A percentile compares a stretch with the other conserved stretches of the same genome.
phyloP scores from a whole-genome alignment of 306 rosid genomes.

The Quillaja saponaria region DNA sequence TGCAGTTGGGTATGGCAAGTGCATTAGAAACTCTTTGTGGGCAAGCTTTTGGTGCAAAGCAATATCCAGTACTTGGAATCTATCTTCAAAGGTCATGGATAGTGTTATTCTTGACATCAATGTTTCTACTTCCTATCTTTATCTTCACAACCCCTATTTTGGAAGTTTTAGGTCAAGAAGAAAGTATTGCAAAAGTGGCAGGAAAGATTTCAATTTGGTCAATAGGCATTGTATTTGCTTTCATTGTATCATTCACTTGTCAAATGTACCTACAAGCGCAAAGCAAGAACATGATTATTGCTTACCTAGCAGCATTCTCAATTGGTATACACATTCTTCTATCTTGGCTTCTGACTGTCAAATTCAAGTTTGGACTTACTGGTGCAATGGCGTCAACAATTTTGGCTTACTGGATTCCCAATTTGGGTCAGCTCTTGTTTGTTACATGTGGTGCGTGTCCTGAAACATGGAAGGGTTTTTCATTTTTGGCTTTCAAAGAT shows the following conservation, averaged over 20 bases:
- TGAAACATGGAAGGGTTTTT: conserved; percentile 53
- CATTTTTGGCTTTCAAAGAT: conserved; percentile 47
- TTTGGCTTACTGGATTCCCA: conserved; percentile 48
- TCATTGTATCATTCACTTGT: conserved; percentile 41
- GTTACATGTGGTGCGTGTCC: conserved; percentile 55
- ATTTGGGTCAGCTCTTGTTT: conserved; percentile 48
- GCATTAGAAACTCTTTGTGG: conserved; percentile 62
- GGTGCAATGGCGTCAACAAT: conserved; percentile 51
- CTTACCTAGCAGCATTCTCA: conserved; percentile 42
- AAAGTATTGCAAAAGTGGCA: conserved; percentile 39
- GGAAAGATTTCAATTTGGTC: conserved; percentile 47
- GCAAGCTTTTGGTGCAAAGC: conserved; percentile 59
- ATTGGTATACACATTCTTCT: conserved; percentile 34
- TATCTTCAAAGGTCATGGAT: conserved; percentile 66
- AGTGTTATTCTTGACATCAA: conserved; percentile 22
- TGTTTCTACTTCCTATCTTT: conserved; percentile 43
- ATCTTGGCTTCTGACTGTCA: conserved; percentile 49
- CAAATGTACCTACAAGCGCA: conserved; percentile 60
- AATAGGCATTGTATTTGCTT: conserved; percentile 39
- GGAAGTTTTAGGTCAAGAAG: conserved; percentile 36
- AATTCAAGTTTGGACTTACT: conserved; percentile 42
- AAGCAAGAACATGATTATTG: conserved; percentile 49
- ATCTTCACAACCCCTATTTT: conserved; percentile 47
- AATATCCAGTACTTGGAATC: conserved; percentile 59
- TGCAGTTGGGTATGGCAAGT: conserved; percentile 59